Conservation (phyloP, 1,284 basidiomycete genomes). For the Fomitopsis schrenkii region DNA sequence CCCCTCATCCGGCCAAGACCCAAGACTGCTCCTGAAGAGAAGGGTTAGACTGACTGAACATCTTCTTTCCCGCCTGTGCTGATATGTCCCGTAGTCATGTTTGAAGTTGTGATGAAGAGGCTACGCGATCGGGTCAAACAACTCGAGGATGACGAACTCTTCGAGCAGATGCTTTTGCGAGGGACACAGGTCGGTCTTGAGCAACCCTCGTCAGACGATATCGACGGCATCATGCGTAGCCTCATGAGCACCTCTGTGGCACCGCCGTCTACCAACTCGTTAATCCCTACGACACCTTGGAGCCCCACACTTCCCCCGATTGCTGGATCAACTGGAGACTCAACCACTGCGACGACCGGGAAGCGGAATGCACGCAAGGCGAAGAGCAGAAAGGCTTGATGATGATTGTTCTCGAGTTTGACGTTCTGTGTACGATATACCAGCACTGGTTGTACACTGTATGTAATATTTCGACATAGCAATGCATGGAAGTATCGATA, state of each 20-base stretch:
- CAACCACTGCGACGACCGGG: conserved; percentile 4
- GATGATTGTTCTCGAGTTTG: background rate
- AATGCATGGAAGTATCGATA: background rate
- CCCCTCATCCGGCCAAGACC: conserved; percentile 22
- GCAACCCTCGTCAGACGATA: conserved; percentile 47
- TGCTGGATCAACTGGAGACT: background rate
- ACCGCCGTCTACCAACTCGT: background rate
- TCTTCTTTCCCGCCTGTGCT: background rate
- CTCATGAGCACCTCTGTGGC: conserved; percentile 38
- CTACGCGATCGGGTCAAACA: conserved; percentile 49
- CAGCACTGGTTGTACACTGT: background rate
- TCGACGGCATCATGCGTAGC: conserved; percentile 60
- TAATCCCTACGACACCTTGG: conserved; percentile 1
- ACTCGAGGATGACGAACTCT: conserved; percentile 63
- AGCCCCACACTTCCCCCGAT: background rate
- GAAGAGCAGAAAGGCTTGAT: conserved; percentile 5
- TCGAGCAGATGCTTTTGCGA: conserved; percentile 55
- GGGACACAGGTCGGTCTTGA: conserved; percentile 51
- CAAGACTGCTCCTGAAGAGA: conserved; percentile 31
- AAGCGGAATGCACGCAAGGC: conserved; percentile 4
- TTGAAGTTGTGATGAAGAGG: conserved; percentile 44
- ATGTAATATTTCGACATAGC: background rate
- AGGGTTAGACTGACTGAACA: conserved; percentile 31
- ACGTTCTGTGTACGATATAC: background rate
- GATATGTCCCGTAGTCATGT: conserved; percentile 26